Evolutionary conservation across 208 protist species (phyloP), one percentile per base, ranked within the genome.

Genomic region (Crithidia brevicula): DNA sequence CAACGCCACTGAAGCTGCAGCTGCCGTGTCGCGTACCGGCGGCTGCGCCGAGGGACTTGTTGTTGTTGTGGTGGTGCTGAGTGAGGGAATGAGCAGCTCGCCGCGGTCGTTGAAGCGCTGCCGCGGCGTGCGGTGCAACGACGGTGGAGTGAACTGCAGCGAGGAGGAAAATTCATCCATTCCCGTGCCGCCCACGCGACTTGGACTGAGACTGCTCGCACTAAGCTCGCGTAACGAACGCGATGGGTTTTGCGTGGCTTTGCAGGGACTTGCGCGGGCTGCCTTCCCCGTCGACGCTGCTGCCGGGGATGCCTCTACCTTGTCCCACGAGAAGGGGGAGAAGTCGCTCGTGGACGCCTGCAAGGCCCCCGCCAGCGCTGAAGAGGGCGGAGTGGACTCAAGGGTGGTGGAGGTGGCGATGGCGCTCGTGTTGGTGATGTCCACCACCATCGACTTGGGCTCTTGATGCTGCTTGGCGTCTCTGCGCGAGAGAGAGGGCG

Each of bases 21-120:
- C 42, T 22, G 42, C 42, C 8, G 42, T 20, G 16, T 22, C 8
- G 13, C 16, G 6, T 13, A n/a, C 8, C 42, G 42, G 5, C 3
- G 18, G 42, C 42, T 9, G 5, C 42, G 42, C 20, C 16, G 9
- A 8, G 5, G 0, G 16, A 47, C 13, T 6, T 4, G 16, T 18
- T 22, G 40, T 50, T 23, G 7, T 23, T 4, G 11, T 5, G 4
- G 30, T 52, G 22, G 31, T 45, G 18, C 59, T 54, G 4, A 65
- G 45, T 4, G 59, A 63, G 1, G 57, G 57, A n/a, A 63, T 36
- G 13, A 51, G 49, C n/a, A 51, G 42, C 42, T 50, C 43, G 3
- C 42, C 57, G 1, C 40, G 57, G 3, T 63, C 43, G 57, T 38
- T 63, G 27, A 63, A 63, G 57, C 57, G 57, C 28, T 34, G 57